Evolutionary conservation across 2,329 filamentous ascomycete genomes (phyloP).

Genomic region (Diaporthe citrichinensis): DNA sequence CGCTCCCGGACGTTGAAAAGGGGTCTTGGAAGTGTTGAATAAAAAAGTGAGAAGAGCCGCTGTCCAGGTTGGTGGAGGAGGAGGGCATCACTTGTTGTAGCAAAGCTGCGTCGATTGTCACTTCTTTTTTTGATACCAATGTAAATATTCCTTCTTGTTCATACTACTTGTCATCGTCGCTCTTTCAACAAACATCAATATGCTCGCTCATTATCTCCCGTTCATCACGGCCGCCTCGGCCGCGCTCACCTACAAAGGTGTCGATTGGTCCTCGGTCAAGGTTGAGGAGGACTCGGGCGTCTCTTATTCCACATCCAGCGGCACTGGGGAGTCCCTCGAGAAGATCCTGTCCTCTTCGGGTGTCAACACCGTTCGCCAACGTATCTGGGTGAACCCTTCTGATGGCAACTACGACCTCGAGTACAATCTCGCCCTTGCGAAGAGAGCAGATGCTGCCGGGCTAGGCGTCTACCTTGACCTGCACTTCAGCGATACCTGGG

Average conservation of each 20-base stretch:
- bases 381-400: slow-evolving; percentile 78
- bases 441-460: slow-evolving; percentile 73
- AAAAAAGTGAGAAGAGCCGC: slow-evolving; percentile 9
- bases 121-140: neutral
- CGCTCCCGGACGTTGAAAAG: slow-evolving; percentile 22
- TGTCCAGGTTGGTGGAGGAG: too few relatives aligned
- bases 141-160: neutral
- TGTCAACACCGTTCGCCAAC: slow-evolving; percentile 79
- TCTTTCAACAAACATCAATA: slow-evolving; percentile 5
- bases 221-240: slow-evolving; percentile 35
- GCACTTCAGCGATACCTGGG: slow-evolving; percentile 80
- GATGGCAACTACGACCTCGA: slow-evolving; percentile 76
- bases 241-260: slow-evolving; percentile 40
- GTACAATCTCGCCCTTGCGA: slow-evolving; percentile 79
- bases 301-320: slow-evolving; percentile 70
- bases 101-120: slow-evolving; percentile 18
- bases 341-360: slow-evolving; percentile 72
- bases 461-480: slow-evolving; percentile 74
- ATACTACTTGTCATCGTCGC: neutral
- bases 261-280: slow-evolving; percentile 67
- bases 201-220: slow-evolving; percentile 35
- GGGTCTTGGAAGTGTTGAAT: neutral
- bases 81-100: neutral
- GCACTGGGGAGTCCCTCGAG: slow-evolving; percentile 70
- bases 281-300: slow-evolving; percentile 74